A percentile compares a stretch with the other conserved stretches of the same genome.
Evolutionary conservation across 1,139 yeast species (phyloP).

Genomic region (Pichia sp.): DNA sequence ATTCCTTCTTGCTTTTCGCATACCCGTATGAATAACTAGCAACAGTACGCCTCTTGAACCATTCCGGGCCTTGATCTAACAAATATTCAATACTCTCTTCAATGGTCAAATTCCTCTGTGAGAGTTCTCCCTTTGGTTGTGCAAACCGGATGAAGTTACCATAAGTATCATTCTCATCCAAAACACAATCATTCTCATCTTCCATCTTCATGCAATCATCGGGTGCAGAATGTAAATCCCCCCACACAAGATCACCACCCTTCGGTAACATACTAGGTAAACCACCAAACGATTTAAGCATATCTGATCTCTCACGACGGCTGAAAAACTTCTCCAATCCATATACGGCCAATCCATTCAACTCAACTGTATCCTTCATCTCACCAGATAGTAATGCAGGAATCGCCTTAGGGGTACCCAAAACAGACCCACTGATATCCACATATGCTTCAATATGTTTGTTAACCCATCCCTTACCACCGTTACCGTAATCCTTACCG

Average conservation of each 20-base stretch:
- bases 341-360: slow-evolving; percentile 86
- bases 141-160: slow-evolving; percentile 83
- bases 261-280: slow-evolving; percentile 93
- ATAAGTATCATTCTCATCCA: slow-evolving; percentile 37
- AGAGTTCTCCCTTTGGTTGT: slow-evolving; percentile 34
- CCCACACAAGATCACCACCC: slow-evolving; percentile 92
- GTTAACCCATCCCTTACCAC: slow-evolving; percentile 84
- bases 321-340: slow-evolving; percentile 93
- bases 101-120: slow-evolving; percentile 55
- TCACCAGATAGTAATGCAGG: slow-evolving; percentile 93
- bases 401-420: slow-evolving; percentile 92
- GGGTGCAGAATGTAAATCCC: slow-evolving; percentile 49
- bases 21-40: slow-evolving; percentile 77
- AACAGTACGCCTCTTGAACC: slow-evolving; percentile 60
- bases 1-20: slow-evolving; percentile 52
- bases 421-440: slow-evolving; percentile 78
- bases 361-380: slow-evolving; percentile 94
- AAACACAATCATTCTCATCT: slow-evolving; percentile 16
- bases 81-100: slow-evolving; percentile 60
- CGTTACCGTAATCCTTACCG: slow-evolving; percentile 76
- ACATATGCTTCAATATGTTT: slow-evolving; percentile 71
- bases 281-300: slow-evolving; percentile 87
- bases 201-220: slow-evolving; percentile 42
- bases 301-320: slow-evolving; percentile 77
- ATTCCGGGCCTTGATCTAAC: slow-evolving; percentile 57